A percentile compares a stretch with the other conserved stretches of the same genome.
Conservation (phyloP, 176 grass and related monocot genomes). For the Zizania latifolia region DNA sequence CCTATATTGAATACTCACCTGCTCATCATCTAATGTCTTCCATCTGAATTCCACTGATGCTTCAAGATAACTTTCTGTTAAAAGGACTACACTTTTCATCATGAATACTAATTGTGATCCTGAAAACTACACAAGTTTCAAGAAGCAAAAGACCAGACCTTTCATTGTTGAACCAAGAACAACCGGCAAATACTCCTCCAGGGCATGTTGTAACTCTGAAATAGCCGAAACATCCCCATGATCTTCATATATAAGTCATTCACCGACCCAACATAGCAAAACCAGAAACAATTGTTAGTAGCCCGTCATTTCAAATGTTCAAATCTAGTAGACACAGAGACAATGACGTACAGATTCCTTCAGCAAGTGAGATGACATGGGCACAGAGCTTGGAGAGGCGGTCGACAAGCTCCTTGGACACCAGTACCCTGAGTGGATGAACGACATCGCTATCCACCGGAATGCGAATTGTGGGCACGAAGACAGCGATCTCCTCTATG, state of each 20-base stretch:
- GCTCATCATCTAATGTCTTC: slow-evolving; percentile 80
- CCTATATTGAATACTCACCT: slow-evolving; percentile 31
- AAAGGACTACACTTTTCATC: not conserved
- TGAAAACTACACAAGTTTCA: not conserved
- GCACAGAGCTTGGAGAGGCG: slow-evolving; percentile 39
- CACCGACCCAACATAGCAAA: not conserved
- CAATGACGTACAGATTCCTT: slow-evolving; percentile 53
- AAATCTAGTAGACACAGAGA: not conserved
- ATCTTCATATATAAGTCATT: slow-evolving; percentile 34
- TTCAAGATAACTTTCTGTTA: slow-evolving; percentile 57
- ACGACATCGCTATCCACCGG: slow-evolving; percentile 57
- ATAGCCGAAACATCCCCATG: slow-evolving; percentile 39
- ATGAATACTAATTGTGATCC: not conserved
- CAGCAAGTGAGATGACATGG: slow-evolving; percentile 40
- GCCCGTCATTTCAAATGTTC: not conserved
- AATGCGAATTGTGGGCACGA: slow-evolving; percentile 59
- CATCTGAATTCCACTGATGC: slow-evolving; percentile 74
- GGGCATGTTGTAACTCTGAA: slow-evolving; percentile 50
- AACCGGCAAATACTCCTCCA: slow-evolving; percentile 70
- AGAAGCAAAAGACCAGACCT: slow-evolving; percentile 31
- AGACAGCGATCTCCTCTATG: slow-evolving; percentile 74
- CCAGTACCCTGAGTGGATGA: slow-evolving; percentile 56
- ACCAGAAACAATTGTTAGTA: not conserved
- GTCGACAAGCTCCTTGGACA: slow-evolving; percentile 57
- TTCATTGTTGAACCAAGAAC: slow-evolving; percentile 76